Conservation (phyloP, 192 early-diverging fungal species). For the Dispira simplex region DNA sequence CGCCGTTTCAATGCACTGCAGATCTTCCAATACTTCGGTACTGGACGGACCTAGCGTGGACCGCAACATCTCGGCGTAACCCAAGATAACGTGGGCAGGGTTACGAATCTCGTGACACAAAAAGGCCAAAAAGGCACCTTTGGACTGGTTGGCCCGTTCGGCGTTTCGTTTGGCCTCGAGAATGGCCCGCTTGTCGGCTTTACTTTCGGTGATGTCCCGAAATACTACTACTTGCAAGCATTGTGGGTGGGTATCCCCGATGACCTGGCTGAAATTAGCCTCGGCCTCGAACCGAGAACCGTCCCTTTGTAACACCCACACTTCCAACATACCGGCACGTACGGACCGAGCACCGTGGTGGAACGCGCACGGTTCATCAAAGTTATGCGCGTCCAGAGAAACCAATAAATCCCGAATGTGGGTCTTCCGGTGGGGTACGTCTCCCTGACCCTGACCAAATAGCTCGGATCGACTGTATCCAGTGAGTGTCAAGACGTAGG, state of each 20-base stretch:
- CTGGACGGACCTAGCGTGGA: slow-evolving; percentile 10
- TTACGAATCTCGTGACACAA: slow-evolving; percentile 23
- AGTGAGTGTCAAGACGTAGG: slow-evolving; percentile 4
- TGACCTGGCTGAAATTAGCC: slow-evolving; percentile 19
- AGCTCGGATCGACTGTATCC: slow-evolving; percentile 2
- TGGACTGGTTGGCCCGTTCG: slow-evolving; percentile 14
- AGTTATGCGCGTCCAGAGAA: not conserved
- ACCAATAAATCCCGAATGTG: slow-evolving; percentile 8
- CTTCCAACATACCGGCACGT: slow-evolving; percentile 13
- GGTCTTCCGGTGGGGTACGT: not conserved
- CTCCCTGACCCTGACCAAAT: not conserved
- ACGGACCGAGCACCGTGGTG: slow-evolving; percentile 8
- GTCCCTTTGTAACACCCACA: slow-evolving; percentile 13
- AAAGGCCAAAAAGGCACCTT: slow-evolving; percentile 19
- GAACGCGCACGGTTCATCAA: slow-evolving; percentile 4
- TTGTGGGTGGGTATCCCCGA: slow-evolving; percentile 13
- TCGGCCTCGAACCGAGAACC: slow-evolving; percentile 14
- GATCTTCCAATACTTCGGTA: slow-evolving; percentile 14
- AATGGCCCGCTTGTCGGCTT: slow-evolving; percentile 11
- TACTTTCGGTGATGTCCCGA: slow-evolving; percentile 15
- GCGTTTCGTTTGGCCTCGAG: slow-evolving; percentile 19
- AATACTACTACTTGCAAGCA: slow-evolving; percentile 18
- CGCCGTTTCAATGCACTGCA: slow-evolving; percentile 14
- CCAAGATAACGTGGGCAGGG: slow-evolving; percentile 19
- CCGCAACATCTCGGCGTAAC: slow-evolving; percentile 14